Evolutionary conservation across 345 rosid genomes (phyloP).

Genomic region (Adansonia digitata): DNA sequence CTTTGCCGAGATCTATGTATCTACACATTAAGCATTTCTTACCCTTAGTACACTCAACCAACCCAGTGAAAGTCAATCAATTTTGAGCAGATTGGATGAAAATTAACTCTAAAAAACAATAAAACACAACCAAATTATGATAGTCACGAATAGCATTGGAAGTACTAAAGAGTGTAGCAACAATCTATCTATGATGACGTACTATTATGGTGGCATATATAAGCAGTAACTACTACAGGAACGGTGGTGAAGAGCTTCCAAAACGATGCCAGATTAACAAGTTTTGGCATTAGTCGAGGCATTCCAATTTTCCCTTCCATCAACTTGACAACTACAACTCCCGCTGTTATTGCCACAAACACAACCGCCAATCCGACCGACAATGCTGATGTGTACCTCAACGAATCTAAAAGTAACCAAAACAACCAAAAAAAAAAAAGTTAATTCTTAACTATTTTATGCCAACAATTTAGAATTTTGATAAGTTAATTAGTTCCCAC

Average conservation of each 20-base stretch:
- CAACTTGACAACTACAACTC: slow-evolving; percentile 37
- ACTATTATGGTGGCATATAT: slow-evolving; percentile 67
- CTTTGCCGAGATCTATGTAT: too few relatives aligned
- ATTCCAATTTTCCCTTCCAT: slow-evolving; percentile 38
- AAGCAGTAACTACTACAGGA: slow-evolving; percentile 61
- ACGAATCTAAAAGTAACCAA: slow-evolving; percentile 37
- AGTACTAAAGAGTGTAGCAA: neutral
- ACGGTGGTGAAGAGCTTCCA: slow-evolving; percentile 66
- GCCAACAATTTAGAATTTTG: neutral
- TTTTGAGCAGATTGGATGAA: neutral
- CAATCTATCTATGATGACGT: slow-evolving; percentile 15
- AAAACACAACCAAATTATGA: neutral
- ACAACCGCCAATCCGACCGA: slow-evolving; percentile 56
- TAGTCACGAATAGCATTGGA: neutral
- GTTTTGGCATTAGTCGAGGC: slow-evolving; percentile 51
- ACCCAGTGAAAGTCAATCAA: neutral
- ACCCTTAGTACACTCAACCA: neutral
- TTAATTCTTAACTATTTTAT: neutral
- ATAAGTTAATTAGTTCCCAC: neutral
- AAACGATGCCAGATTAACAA: slow-evolving; percentile 46
- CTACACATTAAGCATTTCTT: too few relatives aligned
- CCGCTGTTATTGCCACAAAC: slow-evolving; percentile 62
- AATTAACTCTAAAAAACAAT: neutral
- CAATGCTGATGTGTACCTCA: slow-evolving; percentile 64
- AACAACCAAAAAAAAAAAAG: neutral